Percentiles rank a stretch among this genome's conserved stretches.
These are phyloP conservation scores for Orbilia blumenaviensis DNA, from an alignment of 2,329 filamentous ascomycete species.

Conservation along the genomic window DNA sequence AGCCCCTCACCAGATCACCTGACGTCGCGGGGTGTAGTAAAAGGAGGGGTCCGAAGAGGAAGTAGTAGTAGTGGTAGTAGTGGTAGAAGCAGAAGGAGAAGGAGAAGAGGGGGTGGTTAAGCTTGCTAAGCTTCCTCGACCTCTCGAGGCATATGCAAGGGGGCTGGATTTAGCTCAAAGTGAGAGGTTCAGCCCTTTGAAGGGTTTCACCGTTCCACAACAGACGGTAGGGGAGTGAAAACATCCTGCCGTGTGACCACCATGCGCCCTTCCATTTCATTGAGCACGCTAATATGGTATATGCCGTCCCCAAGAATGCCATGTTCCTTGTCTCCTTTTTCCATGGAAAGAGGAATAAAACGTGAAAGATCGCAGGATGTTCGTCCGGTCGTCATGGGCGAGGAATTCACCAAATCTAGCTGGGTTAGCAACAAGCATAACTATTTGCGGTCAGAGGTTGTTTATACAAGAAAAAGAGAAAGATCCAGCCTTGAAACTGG, in stretches of 20 bases:
- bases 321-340: background rate
- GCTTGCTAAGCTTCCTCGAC: too few relatives aligned
- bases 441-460: too few relatives aligned
- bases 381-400: background rate
- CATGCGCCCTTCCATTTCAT: background rate
- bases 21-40: slow-evolving; percentile 15
- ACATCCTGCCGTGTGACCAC: slow-evolving; percentile 16
- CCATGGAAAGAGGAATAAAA: background rate
- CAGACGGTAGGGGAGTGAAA: background rate
- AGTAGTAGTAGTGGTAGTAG: too few relatives aligned
- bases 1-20: slow-evolving; percentile 20
- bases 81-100: too few relatives aligned
- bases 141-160: too few relatives aligned
- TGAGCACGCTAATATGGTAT: background rate
- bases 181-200: background rate
- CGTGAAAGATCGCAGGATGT: background rate
- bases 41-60: background rate
- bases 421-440: background rate
- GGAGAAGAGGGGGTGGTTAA: too few relatives aligned
- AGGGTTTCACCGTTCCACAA: background rate
- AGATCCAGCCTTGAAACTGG: background rate
- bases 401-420: slow-evolving; percentile 3
- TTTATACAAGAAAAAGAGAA: background rate
- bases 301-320: background rate
- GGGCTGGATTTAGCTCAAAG: background rate